Base-by-base conservation (phyloP, 176 grass and related monocot species). In the Hsuehochloa calcarea region DNA sequence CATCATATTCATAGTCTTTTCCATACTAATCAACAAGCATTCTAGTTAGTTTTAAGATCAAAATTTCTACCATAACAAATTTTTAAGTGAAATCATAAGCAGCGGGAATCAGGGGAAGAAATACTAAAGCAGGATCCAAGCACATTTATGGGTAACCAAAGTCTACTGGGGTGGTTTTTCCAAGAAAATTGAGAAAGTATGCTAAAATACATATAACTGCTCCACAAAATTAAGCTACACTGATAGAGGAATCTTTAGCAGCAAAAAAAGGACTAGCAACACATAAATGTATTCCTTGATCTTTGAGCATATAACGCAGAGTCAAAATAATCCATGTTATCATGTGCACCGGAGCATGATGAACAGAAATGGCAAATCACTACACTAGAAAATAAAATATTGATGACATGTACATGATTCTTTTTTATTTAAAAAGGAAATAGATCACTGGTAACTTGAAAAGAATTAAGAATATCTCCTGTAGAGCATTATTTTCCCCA, bases 1-100 rank as follows among this genome's bases (percentile, higher is more conserved):
- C 93, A 89, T 98, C 93, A 82, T 86, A 95, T 74, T 95, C 96
- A 3, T 98, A 98, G 27, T 98, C 96, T 87, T 98, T 95, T 52
- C 96, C 96, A 91, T 98, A 98, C 96, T 98, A 91, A 43, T 65
- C 75, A 75, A 85, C 22, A 89, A 86, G 45, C 59, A 84, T 19
- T 55, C 25, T 84, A 88, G 38, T 87, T 64, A 88, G 62, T 89
- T 60, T 12, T 69, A 27, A 8, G 9, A 80, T 67, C 13, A 58
- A 67, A 68, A 9, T 41, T 65, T 62, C 20, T 22, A 74, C 15
- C 17, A 3, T 35, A 10, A 45, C 3, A 49, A 7, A 22, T 38
- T 23, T 45, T 71, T 19, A 80, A 86, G 17, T 74, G 34, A 60
- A 80, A 19, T 1, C 41, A 40, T 19, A 65, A 74, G 70, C 3